Evolutionary conservation across 495 filamentous ascomycete species (phyloP).

Genomic region (Trichoderma reesei): DNA sequence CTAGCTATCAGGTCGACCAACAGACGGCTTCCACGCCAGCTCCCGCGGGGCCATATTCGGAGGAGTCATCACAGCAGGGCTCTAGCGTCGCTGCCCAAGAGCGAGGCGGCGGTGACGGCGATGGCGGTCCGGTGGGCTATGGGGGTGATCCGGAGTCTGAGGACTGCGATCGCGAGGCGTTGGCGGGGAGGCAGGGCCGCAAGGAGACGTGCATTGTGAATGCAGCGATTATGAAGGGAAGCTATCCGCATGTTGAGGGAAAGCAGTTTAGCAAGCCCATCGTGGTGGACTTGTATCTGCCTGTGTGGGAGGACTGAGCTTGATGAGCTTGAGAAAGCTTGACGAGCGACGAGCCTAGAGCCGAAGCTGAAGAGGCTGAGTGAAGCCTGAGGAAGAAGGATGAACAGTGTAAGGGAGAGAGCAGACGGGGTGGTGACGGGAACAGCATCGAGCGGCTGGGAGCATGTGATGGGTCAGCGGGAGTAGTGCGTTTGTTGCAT

Average conservation of each 20-base stretch:
- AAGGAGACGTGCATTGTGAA: conserved; percentile 72
- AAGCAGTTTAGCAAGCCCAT: conserved; percentile 65
- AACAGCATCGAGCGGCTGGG: no score
- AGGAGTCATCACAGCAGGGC: not conserved
- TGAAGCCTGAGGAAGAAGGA: no score
- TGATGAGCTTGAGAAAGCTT: not conserved
- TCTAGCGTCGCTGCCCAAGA: conserved; percentile 7
- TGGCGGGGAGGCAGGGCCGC: conserved; percentile 37
- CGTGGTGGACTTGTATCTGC: conserved; percentile 67
- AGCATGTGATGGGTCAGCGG: no score
- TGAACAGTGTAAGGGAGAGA: no score
- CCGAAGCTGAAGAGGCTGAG: no score
- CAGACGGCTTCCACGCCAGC: conserved; percentile 2
- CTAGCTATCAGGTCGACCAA: conserved; percentile 11
- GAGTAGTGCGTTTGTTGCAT: no score
- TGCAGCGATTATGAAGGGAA: conserved; percentile 59
- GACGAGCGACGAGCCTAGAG: not conserved
- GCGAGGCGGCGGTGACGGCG: conserved; percentile 7
- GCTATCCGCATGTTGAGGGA: conserved; percentile 48
- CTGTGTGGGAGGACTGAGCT: conserved; percentile 32
- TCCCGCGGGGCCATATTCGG: not conserved
- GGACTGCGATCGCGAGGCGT: conserved; percentile 32
- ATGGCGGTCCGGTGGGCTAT: conserved; percentile 24
- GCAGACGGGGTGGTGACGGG: no score
- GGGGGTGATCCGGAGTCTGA: conserved; percentile 25